Evolutionary conservation across 371 early-diverging fungal species (phyloP).

Genomic region (Mortierella sp.): DNA sequence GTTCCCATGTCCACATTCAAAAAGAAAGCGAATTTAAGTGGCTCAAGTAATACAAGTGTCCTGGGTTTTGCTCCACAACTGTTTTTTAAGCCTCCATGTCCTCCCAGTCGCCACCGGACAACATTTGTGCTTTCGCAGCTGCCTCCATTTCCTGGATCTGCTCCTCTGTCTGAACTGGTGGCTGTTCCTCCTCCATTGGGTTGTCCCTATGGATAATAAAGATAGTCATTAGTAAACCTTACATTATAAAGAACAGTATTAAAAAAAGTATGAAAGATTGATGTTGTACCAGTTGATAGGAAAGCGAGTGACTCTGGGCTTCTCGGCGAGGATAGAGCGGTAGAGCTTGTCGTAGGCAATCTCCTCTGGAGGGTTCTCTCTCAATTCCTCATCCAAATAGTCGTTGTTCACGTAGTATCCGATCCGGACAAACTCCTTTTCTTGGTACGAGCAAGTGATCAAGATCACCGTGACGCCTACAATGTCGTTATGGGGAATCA

Average conservation of each 20-base stretch:
- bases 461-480: constrained; percentile 92
- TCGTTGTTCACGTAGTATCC: constrained; percentile 97
- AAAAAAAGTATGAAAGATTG: neutral
- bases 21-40: too few relatives aligned
- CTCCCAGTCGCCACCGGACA: constrained; percentile 40
- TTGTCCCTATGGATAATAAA: constrained; percentile 37
- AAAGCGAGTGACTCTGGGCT: constrained; percentile 93
- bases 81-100: constrained; percentile 37
- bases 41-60: too few relatives aligned
- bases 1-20: too few relatives aligned
- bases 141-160: constrained; percentile 40
- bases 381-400: constrained; percentile 81
- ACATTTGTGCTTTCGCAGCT: constrained; percentile 40
- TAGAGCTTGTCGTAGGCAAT: constrained; percentile 77
- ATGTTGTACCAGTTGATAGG: constrained; percentile 73
- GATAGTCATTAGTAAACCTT: neutral
- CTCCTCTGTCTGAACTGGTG: constrained; percentile 52
- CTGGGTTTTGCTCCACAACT: too few relatives aligned
- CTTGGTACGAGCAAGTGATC: constrained; percentile 89
- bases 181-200: constrained; percentile 50
- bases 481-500: constrained; percentile 83
- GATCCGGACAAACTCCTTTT: constrained; percentile 93
- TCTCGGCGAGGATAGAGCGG: constrained; percentile 90
- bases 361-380: constrained; percentile 73
- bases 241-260: neutral